These are phyloP conservation scores for Hypoxylon perforatum DNA, from an alignment of 495 filamentous ascomycete species.

Conservation along the genomic window DNA sequence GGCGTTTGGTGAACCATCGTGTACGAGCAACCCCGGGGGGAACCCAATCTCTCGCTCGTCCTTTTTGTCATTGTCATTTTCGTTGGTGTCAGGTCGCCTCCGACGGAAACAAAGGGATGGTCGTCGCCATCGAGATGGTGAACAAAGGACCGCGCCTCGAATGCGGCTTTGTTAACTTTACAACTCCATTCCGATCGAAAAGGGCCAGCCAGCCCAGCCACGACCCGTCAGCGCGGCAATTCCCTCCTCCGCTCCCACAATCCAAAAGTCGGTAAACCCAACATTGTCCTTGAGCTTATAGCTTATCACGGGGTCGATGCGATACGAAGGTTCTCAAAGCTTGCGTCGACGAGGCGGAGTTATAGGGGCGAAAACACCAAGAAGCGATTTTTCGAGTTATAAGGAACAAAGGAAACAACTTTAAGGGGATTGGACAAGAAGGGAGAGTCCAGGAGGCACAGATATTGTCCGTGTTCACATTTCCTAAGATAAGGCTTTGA, in stretches of 20 bases:
- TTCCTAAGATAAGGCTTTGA: constrained; percentile 39
- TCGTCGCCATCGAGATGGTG: constrained; percentile 6
- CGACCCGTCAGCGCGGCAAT: constrained; percentile 10
- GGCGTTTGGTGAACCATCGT: constrained; percentile 29
- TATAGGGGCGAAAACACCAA: constrained; percentile 12
- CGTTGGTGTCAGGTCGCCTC: constrained; percentile 16
- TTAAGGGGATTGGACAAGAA: constrained; percentile 32
- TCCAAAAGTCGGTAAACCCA: background rate
- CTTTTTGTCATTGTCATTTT: constrained; percentile 32
- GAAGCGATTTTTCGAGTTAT: background rate
- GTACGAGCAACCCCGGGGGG: constrained; percentile 3
- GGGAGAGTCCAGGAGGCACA: constrained; percentile 21
- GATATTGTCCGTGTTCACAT: constrained; percentile 31
- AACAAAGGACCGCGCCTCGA: constrained; percentile 41
- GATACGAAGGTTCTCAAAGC: constrained; percentile 3
- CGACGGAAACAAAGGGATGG: constrained; percentile 38
- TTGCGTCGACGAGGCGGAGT: background rate
- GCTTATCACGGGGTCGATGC: background rate
- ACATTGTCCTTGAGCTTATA: background rate
- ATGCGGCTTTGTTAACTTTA: constrained; percentile 46
- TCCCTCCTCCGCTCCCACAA: background rate
- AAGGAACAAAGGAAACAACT: constrained; percentile 24
- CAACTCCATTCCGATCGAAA: constrained; percentile 25
- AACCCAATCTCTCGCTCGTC: constrained; percentile 13
- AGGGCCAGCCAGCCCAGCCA: constrained; percentile 35